phyloP scores from a whole-genome alignment of 768 basidiomycete genomes.

The Dendrothele bispora region DNA sequence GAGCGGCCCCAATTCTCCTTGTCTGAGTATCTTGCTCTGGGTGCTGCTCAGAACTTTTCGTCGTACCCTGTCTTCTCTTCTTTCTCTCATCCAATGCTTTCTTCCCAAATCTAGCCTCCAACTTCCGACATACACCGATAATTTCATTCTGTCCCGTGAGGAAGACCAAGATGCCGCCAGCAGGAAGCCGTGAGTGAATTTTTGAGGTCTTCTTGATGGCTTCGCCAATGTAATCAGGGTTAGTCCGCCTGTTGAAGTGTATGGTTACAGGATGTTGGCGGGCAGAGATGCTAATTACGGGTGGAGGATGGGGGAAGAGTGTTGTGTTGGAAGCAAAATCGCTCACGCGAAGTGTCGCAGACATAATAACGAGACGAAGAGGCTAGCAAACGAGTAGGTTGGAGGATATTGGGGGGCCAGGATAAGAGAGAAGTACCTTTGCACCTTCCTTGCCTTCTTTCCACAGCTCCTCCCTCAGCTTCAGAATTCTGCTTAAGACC shows the following conservation, averaged over 20 bases:
- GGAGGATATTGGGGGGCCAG: background rate
- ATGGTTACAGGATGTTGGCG: constrained; percentile 95
- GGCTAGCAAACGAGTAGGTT: constrained; percentile 47
- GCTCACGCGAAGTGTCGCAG: constrained; percentile 90
- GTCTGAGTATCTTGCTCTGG: constrained; percentile 17
- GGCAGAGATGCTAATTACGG: constrained; percentile 84
- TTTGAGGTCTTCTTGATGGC: constrained; percentile 88
- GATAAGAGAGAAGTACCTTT: constrained; percentile 51
- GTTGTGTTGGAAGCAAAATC: constrained; percentile 88
- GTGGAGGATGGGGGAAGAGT: constrained; percentile 83
- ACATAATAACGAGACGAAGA: constrained; percentile 95
- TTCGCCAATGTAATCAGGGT: constrained; percentile 85
- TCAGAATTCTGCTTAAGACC: constrained; percentile 91
- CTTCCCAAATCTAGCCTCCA: constrained; percentile 75
- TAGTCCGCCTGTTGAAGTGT: constrained; percentile 88
- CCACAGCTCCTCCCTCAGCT: constrained; percentile 89
- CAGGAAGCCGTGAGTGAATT: constrained; percentile 89
- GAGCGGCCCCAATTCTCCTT: constrained; percentile 37
- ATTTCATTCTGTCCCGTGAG: constrained; percentile 98
- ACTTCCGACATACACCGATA: constrained; percentile 72
- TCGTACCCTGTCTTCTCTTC: constrained; percentile 22
- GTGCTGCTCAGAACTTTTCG: constrained; percentile 1
- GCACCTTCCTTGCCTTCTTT: constrained; percentile 66
- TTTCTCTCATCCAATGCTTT: constrained; percentile 58
- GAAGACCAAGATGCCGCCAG: constrained; percentile 92